These are phyloP conservation scores for Lathyrus sativus DNA, from an alignment of 306 rosid genomes.

Conservation along the genomic window DNA sequence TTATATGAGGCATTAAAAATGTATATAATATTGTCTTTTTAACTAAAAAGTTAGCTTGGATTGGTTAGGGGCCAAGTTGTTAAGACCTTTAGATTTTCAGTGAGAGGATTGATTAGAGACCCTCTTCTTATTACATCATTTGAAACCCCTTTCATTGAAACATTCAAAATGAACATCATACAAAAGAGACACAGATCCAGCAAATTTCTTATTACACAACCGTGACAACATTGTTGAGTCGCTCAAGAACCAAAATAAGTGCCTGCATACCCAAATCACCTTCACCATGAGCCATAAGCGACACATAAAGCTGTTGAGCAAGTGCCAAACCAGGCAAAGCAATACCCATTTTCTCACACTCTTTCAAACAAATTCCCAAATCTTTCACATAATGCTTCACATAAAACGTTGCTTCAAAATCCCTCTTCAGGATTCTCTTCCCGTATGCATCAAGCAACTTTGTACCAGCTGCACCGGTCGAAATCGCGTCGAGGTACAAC, in stretches of 20 bases:
- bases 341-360: conserved; percentile 78
- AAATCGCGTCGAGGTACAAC: conserved; percentile 63
- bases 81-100: too few species aligned
- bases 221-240: conserved; percentile 61
- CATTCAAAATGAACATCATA: background rate
- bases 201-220: background rate
- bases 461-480: conserved; percentile 80
- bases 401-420: conserved; percentile 76
- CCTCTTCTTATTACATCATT: too few species aligned
- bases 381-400: conserved; percentile 89
- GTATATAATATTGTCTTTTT: too few species aligned
- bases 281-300: conserved; percentile 81
- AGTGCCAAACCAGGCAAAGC: conserved; percentile 87
- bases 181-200: background rate
- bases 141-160: background rate
- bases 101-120: too few species aligned
- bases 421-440: conserved; percentile 64
- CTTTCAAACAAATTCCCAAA: conserved; percentile 86
- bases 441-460: conserved; percentile 68
- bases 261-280: conserved; percentile 81
- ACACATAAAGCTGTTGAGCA: conserved; percentile 81
- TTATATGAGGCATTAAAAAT: too few species aligned
- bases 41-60: too few species aligned
- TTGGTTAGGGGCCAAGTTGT: too few species aligned
- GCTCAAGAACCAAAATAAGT: conserved; percentile 69